Base-by-base conservation (phyloP, 179 eudicot species). In the Spinacia oleracea region DNA sequence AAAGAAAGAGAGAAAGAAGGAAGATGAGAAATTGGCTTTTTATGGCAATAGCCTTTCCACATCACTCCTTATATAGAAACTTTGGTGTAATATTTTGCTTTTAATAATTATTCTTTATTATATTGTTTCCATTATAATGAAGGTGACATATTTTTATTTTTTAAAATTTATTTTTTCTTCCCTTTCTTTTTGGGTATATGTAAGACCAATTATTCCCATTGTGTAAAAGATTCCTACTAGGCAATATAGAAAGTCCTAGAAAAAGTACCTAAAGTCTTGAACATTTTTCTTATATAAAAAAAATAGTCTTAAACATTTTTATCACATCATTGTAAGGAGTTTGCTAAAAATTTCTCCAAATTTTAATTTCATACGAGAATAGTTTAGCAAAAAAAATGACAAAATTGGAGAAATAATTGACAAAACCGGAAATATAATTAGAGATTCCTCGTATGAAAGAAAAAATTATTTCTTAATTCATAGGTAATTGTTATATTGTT, bases 51-150 rank as follows among this genome's bases (percentile, higher is more conserved):
- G 77, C 80, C 82, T 76, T 74, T 75, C 77, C 80, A 79, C 85
- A 83, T 77, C 83, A 76, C 71, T 75, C 70, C 85, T 83, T 83
- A 79, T 79, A 79, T 83, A 83, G 77, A 56, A 64, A 50, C 65
- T 12, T 20, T 32, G 8, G 31, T 38, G 23, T 16, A 34, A 32
- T 51, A 74, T 1, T 69, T 11, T 23, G 46, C 20, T 51, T 18
- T 3, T 48, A 50, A 32, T 50, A 15, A n/a, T 48, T 48, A 2
- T 48, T 27, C 14, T 72, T 72, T 72, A 51, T 51, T 72, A 25
- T 50, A 72, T 72, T 29, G 6, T 51, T 51, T 29, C 42, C 40
- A 51, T 51, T 50, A 27, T 40, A n/a, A 42, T 32, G 27, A 51
- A 9, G 27, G 59, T 48, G 42, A 48, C 15, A 6, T 20, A 6